Evolutionary conservation across 1,139 yeast species (phyloP).

Genomic region (Zygosaccharomyces sapae): DNA sequence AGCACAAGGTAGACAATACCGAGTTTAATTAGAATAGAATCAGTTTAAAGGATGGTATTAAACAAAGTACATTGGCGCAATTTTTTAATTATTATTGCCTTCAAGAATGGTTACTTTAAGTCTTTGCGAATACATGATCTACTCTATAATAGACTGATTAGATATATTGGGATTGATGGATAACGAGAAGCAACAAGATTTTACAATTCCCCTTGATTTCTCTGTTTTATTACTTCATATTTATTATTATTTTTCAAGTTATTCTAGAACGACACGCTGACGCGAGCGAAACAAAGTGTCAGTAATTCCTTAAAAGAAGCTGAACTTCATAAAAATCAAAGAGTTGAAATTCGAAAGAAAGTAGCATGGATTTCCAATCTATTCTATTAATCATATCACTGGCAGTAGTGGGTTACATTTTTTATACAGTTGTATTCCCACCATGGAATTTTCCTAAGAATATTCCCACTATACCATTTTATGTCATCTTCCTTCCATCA

Average conservation of each 20-base stretch:
- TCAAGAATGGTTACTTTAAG: too few species aligned
- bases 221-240: not conserved
- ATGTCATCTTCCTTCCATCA: constrained; percentile 50
- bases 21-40: too few species aligned
- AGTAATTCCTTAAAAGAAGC: not conserved
- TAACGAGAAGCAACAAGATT: too few species aligned
- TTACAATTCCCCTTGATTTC: not conserved
- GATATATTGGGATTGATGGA: too few species aligned
- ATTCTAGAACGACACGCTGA: constrained; percentile 1
- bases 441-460: constrained; percentile 40
- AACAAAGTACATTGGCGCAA: too few species aligned
- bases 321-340: not conserved
- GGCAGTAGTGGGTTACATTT: constrained; percentile 8
- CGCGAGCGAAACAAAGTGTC: constrained; percentile 4
- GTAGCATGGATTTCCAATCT: constrained; percentile 4
- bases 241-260: not conserved
- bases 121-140: too few species aligned
- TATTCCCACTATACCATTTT: constrained; percentile 61
- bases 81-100: too few species aligned
- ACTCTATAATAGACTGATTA: too few species aligned
- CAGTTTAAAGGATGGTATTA: too few species aligned
- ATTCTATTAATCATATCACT: constrained; percentile 4
- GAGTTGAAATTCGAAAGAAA: not conserved
- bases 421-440: constrained; percentile 32
- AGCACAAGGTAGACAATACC: too few species aligned